Evolutionary conservation across 1,139 yeast species (phyloP).

Genomic region (Candida pseudoviswanathii): DNA sequence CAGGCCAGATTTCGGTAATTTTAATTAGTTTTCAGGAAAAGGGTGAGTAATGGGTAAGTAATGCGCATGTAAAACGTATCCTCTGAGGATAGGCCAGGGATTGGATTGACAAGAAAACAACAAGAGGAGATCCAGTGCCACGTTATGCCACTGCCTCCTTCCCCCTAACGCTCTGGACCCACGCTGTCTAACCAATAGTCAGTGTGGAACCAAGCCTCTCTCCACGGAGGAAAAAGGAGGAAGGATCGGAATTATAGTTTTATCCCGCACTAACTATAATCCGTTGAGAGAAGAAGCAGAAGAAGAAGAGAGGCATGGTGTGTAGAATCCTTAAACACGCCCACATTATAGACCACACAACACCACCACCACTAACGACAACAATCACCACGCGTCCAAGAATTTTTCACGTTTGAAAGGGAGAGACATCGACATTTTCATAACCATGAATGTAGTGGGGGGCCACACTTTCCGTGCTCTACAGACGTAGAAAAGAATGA

Average conservation of each 20-base stretch:
- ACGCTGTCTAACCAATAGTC: too few relatives aligned
- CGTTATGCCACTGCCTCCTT: too few relatives aligned
- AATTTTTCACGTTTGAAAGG: not conserved
- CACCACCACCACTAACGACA: not conserved
- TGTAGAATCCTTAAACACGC: too few relatives aligned
- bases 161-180: too few relatives aligned
- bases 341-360: not conserved
- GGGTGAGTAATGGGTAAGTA: too few relatives aligned
- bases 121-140: too few relatives aligned
- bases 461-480: not conserved
- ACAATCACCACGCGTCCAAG: slow-evolving; percentile 1
- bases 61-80: too few relatives aligned
- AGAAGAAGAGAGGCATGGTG: too few relatives aligned
- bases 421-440: not conserved
- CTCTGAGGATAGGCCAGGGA: not conserved
- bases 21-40: not conserved
- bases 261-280: not conserved
- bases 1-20: not conserved
- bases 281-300: too few relatives aligned
- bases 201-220: too few relatives aligned
- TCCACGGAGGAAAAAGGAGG: not conserved
- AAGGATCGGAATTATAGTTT: not conserved
- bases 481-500: not conserved
- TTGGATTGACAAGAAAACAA: not conserved
- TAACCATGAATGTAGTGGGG: not conserved